Evolutionary conservation across 345 rosid species (phyloP).

Genomic region (Lepidium africanum): DNA sequence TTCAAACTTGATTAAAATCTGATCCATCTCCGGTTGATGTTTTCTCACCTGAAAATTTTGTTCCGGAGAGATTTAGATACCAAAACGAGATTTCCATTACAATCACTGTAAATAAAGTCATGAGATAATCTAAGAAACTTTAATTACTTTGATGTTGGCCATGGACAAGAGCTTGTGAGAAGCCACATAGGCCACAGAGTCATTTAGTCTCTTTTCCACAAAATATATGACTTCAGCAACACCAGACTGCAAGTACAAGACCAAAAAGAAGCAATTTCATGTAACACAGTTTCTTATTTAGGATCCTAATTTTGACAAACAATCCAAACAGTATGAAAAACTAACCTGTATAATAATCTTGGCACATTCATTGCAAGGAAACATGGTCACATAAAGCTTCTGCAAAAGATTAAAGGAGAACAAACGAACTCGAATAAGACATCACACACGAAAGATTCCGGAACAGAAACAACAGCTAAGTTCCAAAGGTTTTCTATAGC

Average conservation of each 20-base stretch:
- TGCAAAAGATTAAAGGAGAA: constrained; percentile 35
- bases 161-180: constrained; percentile 75
- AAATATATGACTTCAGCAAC: constrained; percentile 78
- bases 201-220: constrained; percentile 57
- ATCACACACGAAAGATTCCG: not conserved
- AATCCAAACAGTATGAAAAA: not conserved
- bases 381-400: constrained; percentile 97
- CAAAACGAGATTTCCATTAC: not conserved
- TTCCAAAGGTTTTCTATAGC: not conserved
- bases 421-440: not conserved
- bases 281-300: not conserved
- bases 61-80: not conserved
- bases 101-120: not conserved
- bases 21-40: constrained; percentile 65
- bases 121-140: constrained; percentile 7
- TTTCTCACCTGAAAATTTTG: constrained; percentile 50
- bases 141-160: constrained; percentile 72
- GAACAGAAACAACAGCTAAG: not conserved
- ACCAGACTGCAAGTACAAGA: constrained; percentile 56
- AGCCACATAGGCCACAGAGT: constrained; percentile 50
- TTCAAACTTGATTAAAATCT: constrained; percentile 55
- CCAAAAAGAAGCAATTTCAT: not conserved
- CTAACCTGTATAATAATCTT: constrained; percentile 93
- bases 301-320: constrained; percentile 6
- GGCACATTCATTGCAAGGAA: constrained; percentile 99